phyloP scores from a whole-genome alignment of 2,329 filamentous ascomycete genomes.

The Colletotrichum liriopes region DNA sequence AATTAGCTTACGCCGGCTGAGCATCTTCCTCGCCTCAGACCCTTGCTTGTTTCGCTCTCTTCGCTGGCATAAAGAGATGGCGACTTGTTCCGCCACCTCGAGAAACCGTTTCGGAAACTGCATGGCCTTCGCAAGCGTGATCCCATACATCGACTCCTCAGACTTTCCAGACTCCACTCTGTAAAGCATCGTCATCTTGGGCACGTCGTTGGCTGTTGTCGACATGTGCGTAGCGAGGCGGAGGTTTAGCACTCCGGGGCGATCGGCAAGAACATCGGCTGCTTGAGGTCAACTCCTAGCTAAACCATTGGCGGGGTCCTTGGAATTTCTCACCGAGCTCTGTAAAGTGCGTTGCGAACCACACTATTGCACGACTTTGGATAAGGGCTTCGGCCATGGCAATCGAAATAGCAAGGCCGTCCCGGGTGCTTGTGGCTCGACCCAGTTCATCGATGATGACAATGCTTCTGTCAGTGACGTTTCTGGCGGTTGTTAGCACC shows the following conservation, averaged over 20 bases:
- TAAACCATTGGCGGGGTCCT: background rate
- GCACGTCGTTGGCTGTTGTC: constrained; percentile 61
- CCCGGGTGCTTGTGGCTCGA: constrained; percentile 88
- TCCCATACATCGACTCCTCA: constrained; percentile 83
- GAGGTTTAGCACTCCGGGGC: constrained; percentile 85
- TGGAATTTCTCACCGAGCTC: constrained; percentile 71
- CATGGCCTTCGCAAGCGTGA: constrained; percentile 83
- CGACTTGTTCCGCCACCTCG: constrained; percentile 77
- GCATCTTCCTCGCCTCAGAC: constrained; percentile 71
- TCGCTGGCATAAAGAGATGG: constrained; percentile 72
- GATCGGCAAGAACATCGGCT: constrained; percentile 81
- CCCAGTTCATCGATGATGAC: constrained; percentile 94
- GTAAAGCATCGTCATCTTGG: constrained; percentile 89
- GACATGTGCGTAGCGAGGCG: constrained; percentile 82
- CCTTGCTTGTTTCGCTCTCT: constrained; percentile 71
- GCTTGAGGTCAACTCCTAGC: constrained; percentile 28
- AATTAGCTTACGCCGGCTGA: constrained; percentile 80
- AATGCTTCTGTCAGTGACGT: constrained; percentile 83
- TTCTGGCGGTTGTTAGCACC: constrained; percentile 52
- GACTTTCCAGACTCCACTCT: constrained; percentile 82
- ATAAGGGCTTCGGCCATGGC: constrained; percentile 92
- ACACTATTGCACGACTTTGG: constrained; percentile 83
- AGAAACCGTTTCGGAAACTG: constrained; percentile 80
- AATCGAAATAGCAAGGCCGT: constrained; percentile 90
- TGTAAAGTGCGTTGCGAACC: constrained; percentile 95